A percentile compares a stretch with the other conserved stretches of the same genome.
These are phyloP conservation scores for Colletotrichum theobromicola DNA, from an alignment of 2,329 filamentous ascomycete genomes.

Conservation along the genomic window DNA sequence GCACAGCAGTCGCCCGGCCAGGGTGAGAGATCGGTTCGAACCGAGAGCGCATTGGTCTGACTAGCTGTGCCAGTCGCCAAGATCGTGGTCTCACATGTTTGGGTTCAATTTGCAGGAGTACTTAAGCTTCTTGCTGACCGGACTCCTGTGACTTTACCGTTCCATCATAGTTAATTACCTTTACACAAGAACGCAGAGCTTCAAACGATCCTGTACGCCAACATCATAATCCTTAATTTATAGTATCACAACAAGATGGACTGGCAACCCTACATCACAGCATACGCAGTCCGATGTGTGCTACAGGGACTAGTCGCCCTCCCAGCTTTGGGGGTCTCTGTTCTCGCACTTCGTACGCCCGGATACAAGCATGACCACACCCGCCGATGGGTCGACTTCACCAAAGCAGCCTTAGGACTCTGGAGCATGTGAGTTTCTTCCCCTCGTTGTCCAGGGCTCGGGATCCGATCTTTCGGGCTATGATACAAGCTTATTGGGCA, in stretches of 20 bases:
- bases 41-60: neutral
- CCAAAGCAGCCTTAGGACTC: constrained; percentile 27
- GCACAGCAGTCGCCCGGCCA: constrained; percentile 3
- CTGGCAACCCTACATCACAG: neutral
- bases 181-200: neutral
- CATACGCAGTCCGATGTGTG: neutral
- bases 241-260: neutral
- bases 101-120: neutral
- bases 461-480: neutral
- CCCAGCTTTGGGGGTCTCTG: constrained; percentile 24
- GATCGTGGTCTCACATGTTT: neutral
- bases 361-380: constrained; percentile 27
- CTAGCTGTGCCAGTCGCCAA: neutral
- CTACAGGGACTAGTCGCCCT: constrained; percentile 23
- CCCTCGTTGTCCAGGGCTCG: neutral
- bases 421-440: constrained; percentile 28
- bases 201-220: accelerated
- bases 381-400: constrained; percentile 26
- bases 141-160: neutral
- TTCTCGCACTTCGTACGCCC: constrained; percentile 25
- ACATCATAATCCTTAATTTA: neutral
- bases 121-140: neutral
- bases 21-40: neutral
- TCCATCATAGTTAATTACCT: accelerated
- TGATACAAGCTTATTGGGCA: neutral